phyloP scores from a whole-genome alignment of 208 protist genomes.

The Trypanosoma boissoni region DNA sequence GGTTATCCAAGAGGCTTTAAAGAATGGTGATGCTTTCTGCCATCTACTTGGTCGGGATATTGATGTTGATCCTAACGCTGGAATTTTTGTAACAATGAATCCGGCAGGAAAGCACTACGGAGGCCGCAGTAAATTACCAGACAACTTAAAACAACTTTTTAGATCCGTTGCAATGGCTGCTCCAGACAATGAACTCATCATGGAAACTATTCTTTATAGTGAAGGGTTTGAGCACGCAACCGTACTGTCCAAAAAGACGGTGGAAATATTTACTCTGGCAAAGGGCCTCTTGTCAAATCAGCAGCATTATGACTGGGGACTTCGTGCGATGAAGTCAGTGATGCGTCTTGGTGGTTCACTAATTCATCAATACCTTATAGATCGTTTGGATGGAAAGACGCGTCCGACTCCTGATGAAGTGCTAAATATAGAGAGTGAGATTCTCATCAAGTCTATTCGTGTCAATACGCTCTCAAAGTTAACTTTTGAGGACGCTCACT shows the following conservation, averaged over 20 bases:
- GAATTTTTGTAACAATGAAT: constrained; percentile 99
- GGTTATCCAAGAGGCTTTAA: constrained; percentile 97
- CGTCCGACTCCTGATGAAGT: constrained; percentile 56
- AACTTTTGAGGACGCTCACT: constrained; percentile 92
- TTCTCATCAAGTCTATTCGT: constrained; percentile 96
- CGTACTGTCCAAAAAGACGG: constrained; percentile 91
- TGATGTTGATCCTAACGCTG: constrained; percentile 94
- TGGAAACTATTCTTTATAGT: constrained; percentile 97
- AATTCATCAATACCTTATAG: constrained; percentile 84
- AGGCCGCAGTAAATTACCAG: constrained; percentile 97
- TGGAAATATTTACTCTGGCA: constrained; percentile 93
- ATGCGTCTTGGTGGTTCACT: constrained; percentile 91
- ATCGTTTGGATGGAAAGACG: constrained; percentile 71
- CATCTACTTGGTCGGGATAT: constrained; percentile 91
- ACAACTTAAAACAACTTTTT: constrained; percentile 99
- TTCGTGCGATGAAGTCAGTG: constrained; percentile 97
- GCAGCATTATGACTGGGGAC: constrained; percentile 99
- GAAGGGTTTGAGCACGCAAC: constrained; percentile 97
- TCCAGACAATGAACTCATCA: constrained; percentile 98
- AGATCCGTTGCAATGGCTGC: constrained; percentile 97
- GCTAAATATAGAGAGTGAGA: constrained; percentile 86
- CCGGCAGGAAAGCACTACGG: constrained; percentile 98
- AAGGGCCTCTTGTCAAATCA: constrained; percentile 95
- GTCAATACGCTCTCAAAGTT: constrained; percentile 98
- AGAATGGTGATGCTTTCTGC: constrained; percentile 81